Evolutionary conservation across 2,329 filamentous ascomycete genomes (phyloP), one percentile per base, ranked within the genome.

Genomic region (Botryotinia calthae): DNA sequence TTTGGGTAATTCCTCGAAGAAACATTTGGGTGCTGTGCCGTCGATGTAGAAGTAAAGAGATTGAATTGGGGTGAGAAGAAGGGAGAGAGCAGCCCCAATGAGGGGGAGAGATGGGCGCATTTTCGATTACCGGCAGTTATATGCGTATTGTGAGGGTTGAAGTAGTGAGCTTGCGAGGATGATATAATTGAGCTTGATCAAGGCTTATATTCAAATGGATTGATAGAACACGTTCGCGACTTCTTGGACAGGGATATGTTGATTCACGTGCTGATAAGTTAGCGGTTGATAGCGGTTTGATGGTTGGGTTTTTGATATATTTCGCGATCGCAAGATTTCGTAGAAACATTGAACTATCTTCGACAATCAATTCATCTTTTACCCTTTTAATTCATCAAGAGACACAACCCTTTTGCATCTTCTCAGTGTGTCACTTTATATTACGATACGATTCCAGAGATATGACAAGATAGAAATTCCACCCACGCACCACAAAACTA

Each of bases 1-100:
- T 86, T 98, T 98, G 77, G 96, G 95, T 74, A 99, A 88, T 84
- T 98, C 95, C 85, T 99, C 96, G 85, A 93, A 97, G 89, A 99
- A 99, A 85, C 96, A 99, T 85, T 97, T 98, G 78, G 93, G 91
- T 76, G 89, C 85, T 67, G 88, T 88, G 80, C 92, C 93, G 82
- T 98, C 94, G 82, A 98, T 91, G 86, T 93, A 98, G 87, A 99
- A 97, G 89, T 97, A 95, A 73, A 99, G 88, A 72, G 95, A 94
- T 81, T 94, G 92, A 75, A 92, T 89, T 74, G 90, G 89, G 51
- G 87, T 81, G 64, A 87, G 77, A 56, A 87, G 84, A 72, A 86
- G 84, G 82, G 85, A 84, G 82, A 95, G 85, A 75, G 91, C 86
- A 80, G 65, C 65, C 34, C 65, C 65, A 40, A 94, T 86, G 77